Conservation (phyloP, 2,329 filamentous ascomycete genomes). For the Pseudocercospora ulei region DNA sequence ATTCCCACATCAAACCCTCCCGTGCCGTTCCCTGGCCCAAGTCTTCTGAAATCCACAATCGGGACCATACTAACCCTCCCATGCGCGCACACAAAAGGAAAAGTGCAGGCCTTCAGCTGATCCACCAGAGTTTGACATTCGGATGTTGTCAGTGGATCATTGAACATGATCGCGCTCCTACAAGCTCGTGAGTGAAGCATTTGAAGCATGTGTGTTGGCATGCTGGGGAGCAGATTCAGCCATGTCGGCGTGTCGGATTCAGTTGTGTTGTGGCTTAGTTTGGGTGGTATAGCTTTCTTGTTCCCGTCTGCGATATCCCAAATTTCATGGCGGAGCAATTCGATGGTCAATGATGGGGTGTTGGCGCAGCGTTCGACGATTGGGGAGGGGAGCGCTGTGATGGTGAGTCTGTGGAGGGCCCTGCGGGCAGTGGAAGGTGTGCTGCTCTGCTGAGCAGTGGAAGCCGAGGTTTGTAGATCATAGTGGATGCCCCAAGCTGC, state of each 20-base stretch:
- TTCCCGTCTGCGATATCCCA: constrained; percentile 53
- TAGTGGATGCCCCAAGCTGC: constrained; percentile 65
- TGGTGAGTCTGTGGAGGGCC: constrained; percentile 25
- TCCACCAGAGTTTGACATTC: constrained; percentile 53
- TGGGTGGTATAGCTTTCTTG: constrained; percentile 7
- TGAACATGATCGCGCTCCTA: constrained; percentile 77
- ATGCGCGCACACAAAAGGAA: constrained; percentile 79
- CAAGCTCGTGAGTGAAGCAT: constrained; percentile 67
- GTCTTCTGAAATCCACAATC: constrained; percentile 28
- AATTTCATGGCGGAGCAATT: constrained; percentile 63
- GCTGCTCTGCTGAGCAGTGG: constrained; percentile 7
- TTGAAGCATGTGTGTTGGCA: constrained; percentile 49
- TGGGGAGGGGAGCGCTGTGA: constrained; percentile 56
- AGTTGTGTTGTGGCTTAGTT: neutral
- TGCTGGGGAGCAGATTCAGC: constrained; percentile 16
- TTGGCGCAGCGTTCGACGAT: constrained; percentile 66
- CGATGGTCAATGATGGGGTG: constrained; percentile 62
- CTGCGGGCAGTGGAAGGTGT: neutral
- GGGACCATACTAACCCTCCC: constrained; percentile 50
- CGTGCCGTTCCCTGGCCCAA: neutral
- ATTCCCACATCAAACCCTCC: neutral
- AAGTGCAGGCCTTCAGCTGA: constrained; percentile 52
- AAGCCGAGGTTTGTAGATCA: constrained; percentile 34
- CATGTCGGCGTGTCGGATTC: constrained; percentile 9
- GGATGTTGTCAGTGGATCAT: constrained; percentile 52